These are phyloP conservation scores for Aspergillus sp. DNA, from an alignment of 2,329 filamentous ascomycete genomes.

Conservation along the genomic window DNA sequence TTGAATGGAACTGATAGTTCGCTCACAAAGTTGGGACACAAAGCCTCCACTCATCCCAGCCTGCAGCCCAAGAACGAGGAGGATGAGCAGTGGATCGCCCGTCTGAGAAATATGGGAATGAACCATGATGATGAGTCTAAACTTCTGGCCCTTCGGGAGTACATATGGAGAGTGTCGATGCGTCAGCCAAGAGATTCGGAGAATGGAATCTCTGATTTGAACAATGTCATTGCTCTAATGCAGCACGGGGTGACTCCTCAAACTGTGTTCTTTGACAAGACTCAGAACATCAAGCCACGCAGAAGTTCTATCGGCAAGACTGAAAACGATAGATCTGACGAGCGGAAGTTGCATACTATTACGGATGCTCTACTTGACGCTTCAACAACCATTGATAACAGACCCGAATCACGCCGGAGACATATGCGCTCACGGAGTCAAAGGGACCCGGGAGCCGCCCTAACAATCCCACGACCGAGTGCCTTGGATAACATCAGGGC, in stretches of 20 bases:
- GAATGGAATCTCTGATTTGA: conserved; percentile 52
- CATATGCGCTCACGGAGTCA: conserved; percentile 44
- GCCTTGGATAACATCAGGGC: conserved; percentile 26
- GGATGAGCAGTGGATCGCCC: conserved; percentile 89
- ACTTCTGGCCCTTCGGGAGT: conserved; percentile 80
- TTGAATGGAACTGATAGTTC: conserved; percentile 60
- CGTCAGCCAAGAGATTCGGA: conserved; percentile 62
- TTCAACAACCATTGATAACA: conserved; percentile 79
- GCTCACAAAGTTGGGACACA: conserved; percentile 59
- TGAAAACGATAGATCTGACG: conserved; percentile 33
- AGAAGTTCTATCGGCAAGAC: conserved; percentile 27
- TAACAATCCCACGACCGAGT: conserved; percentile 21
- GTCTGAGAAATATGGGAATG: conserved; percentile 82
- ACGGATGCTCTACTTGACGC: conserved; percentile 89
- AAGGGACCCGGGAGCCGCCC: conserved; percentile 29
- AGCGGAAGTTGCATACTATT: conserved; percentile 69
- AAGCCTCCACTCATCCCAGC: conserved; percentile 43
- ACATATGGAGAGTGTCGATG: conserved; percentile 82
- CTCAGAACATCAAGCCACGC: conserved; percentile 53
- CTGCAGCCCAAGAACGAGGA: conserved; percentile 79
- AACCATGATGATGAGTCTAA: conserved; percentile 83
- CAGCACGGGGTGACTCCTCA: conserved; percentile 77
- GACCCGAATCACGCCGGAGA: conserved; percentile 51
- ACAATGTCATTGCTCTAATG: conserved; percentile 72
- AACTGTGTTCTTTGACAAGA: conserved; percentile 89